Conservation (phyloP, 2,329 filamentous ascomycete species). For the Zalaria obscura region DNA sequence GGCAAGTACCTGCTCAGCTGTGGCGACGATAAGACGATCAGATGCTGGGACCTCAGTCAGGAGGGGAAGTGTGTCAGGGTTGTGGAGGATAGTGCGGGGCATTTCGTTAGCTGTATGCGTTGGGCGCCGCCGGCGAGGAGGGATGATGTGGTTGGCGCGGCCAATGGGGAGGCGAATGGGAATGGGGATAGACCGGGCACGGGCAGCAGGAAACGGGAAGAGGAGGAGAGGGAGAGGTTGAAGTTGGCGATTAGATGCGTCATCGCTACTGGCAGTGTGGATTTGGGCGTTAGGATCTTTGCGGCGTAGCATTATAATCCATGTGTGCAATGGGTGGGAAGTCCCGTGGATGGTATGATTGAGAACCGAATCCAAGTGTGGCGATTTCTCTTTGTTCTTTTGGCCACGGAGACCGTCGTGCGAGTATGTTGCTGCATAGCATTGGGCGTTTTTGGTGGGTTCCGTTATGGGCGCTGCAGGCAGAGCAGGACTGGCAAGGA, state of each 20-base stretch:
- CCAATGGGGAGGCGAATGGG: constrained; percentile 3
- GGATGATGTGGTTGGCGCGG: constrained; percentile 13
- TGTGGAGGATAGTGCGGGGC: constrained; percentile 60
- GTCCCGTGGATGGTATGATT: too few species aligned
- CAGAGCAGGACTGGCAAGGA: too few species aligned
- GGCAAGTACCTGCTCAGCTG: constrained; percentile 81
- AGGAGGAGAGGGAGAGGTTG: constrained; percentile 37
- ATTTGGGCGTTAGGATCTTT: constrained; percentile 67
- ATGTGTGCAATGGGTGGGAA: too few species aligned
- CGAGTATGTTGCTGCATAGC: too few species aligned
- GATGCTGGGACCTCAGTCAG: constrained; percentile 87
- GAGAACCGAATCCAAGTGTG: too few species aligned
- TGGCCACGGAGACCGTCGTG: too few species aligned
- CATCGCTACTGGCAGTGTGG: constrained; percentile 76
- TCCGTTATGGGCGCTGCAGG: too few species aligned
- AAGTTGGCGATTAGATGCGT: constrained; percentile 63
- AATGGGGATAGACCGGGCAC: constrained; percentile 8
- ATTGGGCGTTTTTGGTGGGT: too few species aligned
- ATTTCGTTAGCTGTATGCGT: constrained; percentile 73
- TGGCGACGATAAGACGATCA: constrained; percentile 78
- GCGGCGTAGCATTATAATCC: constrained; percentile 28
- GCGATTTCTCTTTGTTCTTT: too few species aligned
- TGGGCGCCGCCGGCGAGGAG: constrained; percentile 55
- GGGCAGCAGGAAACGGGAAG: constrained; percentile 30
- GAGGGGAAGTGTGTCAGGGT: constrained; percentile 82